Conservation (phyloP, 1,284 basidiomycete genomes). For the Ceratobasidium sp. region DNA sequence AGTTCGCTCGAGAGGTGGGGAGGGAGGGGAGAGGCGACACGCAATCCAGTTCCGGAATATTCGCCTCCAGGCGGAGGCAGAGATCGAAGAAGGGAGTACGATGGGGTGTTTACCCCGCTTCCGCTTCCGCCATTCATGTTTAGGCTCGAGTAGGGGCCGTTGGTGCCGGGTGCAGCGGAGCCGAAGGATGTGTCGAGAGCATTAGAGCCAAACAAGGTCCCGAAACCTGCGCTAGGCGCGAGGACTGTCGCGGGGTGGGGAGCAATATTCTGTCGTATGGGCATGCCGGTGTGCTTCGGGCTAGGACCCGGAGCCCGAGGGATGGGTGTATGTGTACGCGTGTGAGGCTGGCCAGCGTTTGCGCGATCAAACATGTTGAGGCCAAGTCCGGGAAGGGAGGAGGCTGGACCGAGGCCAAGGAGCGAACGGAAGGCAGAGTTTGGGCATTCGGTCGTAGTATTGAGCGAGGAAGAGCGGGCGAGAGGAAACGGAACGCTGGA, state of each 20-base stretch:
- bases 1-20: constrained; percentile 27
- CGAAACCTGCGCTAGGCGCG: constrained; percentile 24
- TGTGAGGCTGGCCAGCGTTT: constrained; percentile 29
- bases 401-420: constrained; percentile 25
- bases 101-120: constrained; percentile 19
- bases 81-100: constrained; percentile 19
- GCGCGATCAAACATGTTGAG: constrained; percentile 25
- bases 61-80: constrained; percentile 37
- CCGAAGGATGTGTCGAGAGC: constrained; percentile 18
- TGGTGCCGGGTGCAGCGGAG: background rate
- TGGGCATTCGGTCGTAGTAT: constrained; percentile 3
- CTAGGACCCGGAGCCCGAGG: constrained; percentile 36
- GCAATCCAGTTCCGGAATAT: constrained; percentile 25
- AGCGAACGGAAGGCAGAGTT: constrained; percentile 15
- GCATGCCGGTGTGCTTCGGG: constrained; percentile 34
- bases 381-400: constrained; percentile 10
- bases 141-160: too few relatives aligned
- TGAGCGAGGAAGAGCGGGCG: constrained; percentile 32
- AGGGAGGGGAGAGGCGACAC: constrained; percentile 32
- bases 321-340: constrained; percentile 32
- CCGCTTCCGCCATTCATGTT: background rate
- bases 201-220: constrained; percentile 1
- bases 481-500: constrained; percentile 6
- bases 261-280: constrained; percentile 6
- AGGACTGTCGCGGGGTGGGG: constrained; percentile 34